Conservation (phyloP, 2,329 filamentous ascomycete species). For the Polychaeton citri region DNA sequence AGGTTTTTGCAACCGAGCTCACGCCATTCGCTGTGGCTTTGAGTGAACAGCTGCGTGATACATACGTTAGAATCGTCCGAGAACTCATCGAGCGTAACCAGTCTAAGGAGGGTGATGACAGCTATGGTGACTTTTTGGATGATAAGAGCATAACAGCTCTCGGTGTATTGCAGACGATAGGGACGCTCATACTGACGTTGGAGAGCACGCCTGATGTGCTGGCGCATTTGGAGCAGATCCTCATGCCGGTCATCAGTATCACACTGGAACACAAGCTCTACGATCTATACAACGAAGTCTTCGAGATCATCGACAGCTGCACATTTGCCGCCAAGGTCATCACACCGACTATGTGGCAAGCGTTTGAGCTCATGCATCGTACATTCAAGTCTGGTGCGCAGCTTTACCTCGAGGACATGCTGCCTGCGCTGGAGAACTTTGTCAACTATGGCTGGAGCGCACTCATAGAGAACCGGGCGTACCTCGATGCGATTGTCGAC, state of each 20-base stretch:
- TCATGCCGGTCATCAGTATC: slow-evolving; percentile 94
- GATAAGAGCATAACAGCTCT: slow-evolving; percentile 98
- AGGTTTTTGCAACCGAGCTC: slow-evolving; percentile 92
- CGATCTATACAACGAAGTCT: slow-evolving; percentile 93
- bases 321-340: slow-evolving; percentile 95
- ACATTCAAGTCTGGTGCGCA: slow-evolving; percentile 97
- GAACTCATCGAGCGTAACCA: slow-evolving; percentile 83
- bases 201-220: slow-evolving; percentile 96
- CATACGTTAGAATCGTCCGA: slow-evolving; percentile 83
- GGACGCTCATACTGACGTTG: slow-evolving; percentile 87
- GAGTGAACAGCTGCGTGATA: slow-evolving; percentile 90
- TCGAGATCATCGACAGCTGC: slow-evolving; percentile 98
- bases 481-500: slow-evolving; percentile 74
- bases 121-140: slow-evolving; percentile 82
- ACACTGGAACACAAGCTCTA: slow-evolving; percentile 97
- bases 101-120: slow-evolving; percentile 60
- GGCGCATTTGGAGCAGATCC: slow-evolving; percentile 80
- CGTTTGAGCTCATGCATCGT: slow-evolving; percentile 89
- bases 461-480: slow-evolving; percentile 69
- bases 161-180: slow-evolving; percentile 92
- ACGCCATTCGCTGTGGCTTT: slow-evolving; percentile 94
- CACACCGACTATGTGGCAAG: slow-evolving; percentile 95
- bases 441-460: slow-evolving; percentile 79
- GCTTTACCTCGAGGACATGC: slow-evolving; percentile 96
- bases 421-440: slow-evolving; percentile 94